Conservation (phyloP, 1,139 yeast species). For the Kurtzmaniella quercitrusa region DNA sequence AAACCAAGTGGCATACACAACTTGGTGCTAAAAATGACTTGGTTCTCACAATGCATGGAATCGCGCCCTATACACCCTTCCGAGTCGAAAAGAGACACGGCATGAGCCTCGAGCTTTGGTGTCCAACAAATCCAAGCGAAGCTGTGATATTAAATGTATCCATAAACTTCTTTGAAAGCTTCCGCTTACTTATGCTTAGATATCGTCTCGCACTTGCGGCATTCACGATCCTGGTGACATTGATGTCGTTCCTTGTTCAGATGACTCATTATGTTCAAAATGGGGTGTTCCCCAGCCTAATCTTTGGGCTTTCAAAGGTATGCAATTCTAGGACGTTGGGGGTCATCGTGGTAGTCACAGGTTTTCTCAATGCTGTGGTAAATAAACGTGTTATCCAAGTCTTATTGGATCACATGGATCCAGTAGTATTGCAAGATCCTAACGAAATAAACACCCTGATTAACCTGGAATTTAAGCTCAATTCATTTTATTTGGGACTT, state of each 20-base stretch:
- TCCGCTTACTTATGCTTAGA: constrained; percentile 55
- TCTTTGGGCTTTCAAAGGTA: constrained; percentile 35
- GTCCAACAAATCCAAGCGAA: constrained; percentile 8
- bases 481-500: constrained; percentile 60
- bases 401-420: constrained; percentile 46
- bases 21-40: constrained; percentile 27
- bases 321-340: constrained; percentile 22
- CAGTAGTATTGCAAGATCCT: constrained; percentile 43
- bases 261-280: constrained; percentile 31
- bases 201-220: constrained; percentile 63
- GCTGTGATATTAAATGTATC: constrained; percentile 21
- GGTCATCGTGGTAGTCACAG: constrained; percentile 15
- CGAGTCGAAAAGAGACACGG: constrained; percentile 21
- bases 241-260: constrained; percentile 45
- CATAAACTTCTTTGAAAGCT: constrained; percentile 40
- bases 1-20: constrained; percentile 72
- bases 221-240: constrained; percentile 48
- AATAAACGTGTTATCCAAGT: constrained; percentile 16
- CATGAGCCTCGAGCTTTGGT: constrained; percentile 44
- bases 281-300: constrained; percentile 49
- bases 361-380: constrained; percentile 38
- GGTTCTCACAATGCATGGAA: constrained; percentile 58
- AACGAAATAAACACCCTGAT: constrained; percentile 29
- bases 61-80: constrained; percentile 75
- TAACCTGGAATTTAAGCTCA: constrained; percentile 21